Conservation (phyloP, 495 filamentous ascomycete species). For the Hypomontagnella submonticulosa region DNA sequence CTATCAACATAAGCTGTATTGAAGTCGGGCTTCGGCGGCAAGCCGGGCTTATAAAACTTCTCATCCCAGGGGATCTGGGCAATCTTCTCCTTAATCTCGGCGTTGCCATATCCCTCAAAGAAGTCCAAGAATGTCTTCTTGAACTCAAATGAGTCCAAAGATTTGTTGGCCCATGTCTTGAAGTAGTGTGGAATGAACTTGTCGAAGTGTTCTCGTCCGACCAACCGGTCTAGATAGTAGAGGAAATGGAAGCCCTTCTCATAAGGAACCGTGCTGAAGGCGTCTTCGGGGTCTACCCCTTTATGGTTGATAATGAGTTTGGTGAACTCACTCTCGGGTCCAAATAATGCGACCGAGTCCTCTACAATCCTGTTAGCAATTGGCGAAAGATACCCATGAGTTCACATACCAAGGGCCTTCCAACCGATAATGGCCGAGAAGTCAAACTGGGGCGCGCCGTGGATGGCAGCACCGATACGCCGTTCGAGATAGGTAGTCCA, state of each 20-base stretch:
- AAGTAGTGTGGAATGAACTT: constrained; percentile 97
- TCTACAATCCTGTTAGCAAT: constrained; percentile 51
- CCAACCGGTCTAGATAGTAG: constrained; percentile 82
- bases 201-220: constrained; percentile 89
- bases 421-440: constrained; percentile 93
- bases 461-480: constrained; percentile 72
- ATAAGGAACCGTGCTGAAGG: constrained; percentile 88
- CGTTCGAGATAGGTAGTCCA: constrained; percentile 96
- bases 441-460: constrained; percentile 85
- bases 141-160: constrained; percentile 92
- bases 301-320: constrained; percentile 88
- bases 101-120: constrained; percentile 73
- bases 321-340: constrained; percentile 88
- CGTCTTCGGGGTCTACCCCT: constrained; percentile 93
- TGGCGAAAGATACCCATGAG: constrained; percentile 42
- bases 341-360: constrained; percentile 81
- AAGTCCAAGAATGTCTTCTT: constrained; percentile 86
- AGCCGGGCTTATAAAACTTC: constrained; percentile 84
- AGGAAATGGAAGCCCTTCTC: constrained; percentile 72
- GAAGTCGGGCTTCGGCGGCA: constrained; percentile 90
- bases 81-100: constrained; percentile 71
- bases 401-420: constrained; percentile 64
- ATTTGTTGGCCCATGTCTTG: constrained; percentile 78
- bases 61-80: constrained; percentile 84
- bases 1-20: constrained; percentile 88